phyloP scores from a whole-genome alignment of 352 stramenopile species.

The Globisporangium polare region DNA sequence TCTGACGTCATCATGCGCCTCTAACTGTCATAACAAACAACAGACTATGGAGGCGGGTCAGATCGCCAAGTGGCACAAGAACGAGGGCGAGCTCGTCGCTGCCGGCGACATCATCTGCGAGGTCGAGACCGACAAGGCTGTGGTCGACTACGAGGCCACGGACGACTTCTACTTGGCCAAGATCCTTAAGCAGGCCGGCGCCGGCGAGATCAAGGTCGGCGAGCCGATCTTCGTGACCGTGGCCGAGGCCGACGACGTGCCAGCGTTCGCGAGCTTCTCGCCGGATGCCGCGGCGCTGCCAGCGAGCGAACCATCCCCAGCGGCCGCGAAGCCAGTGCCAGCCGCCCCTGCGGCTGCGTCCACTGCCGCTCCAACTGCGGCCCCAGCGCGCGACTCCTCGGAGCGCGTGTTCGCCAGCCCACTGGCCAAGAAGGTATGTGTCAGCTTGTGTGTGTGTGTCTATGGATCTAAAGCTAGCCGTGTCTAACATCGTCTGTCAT shows the following conservation, averaged over 20 bases:
- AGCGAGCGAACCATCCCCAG: slow-evolving; percentile 13
- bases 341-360: slow-evolving; percentile 19
- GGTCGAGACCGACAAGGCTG: slow-evolving; percentile 98
- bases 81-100: slow-evolving; percentile 88
- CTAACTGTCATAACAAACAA: not conserved
- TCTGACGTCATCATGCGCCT: not conserved
- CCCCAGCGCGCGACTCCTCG: slow-evolving; percentile 25
- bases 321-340: slow-evolving; percentile 24
- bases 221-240: slow-evolving; percentile 72
- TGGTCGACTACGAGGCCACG: slow-evolving; percentile 97
- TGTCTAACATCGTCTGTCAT: slow-evolving; percentile 18
- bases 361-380: slow-evolving; percentile 12
- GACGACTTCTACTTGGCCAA: slow-evolving; percentile 95
- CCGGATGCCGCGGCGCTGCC: slow-evolving; percentile 25
- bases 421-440: slow-evolving; percentile 87
- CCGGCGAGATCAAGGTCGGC: slow-evolving; percentile 83
- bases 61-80: slow-evolving; percentile 93
- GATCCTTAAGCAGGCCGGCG: slow-evolving; percentile 89
- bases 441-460: slow-evolving; percentile 31
- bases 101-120: slow-evolving; percentile 93
- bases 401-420: slow-evolving; percentile 92
- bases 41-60: slow-evolving; percentile 95
- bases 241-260: slow-evolving; percentile 46
- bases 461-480: slow-evolving; percentile 33
- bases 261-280: slow-evolving; percentile 56